Conservation (phyloP, 2,329 filamentous ascomycete genomes). For the Fusarium fracticaudum region DNA sequence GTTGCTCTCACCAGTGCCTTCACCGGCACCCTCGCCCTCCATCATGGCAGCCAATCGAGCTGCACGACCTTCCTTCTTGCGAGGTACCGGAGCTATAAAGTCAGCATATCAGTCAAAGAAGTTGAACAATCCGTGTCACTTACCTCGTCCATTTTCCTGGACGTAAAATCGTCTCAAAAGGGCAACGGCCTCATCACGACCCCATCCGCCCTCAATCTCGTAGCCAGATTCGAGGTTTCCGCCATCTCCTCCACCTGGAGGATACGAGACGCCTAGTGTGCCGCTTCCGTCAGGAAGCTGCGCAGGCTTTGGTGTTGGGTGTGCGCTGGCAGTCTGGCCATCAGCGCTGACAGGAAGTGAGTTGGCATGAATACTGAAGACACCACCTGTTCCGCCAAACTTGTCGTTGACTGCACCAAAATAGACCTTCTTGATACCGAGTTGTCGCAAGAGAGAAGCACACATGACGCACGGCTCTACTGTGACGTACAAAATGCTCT, state of each 20-base stretch:
- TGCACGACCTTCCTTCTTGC: conserved; percentile 66
- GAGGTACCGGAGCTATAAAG: conserved; percentile 58
- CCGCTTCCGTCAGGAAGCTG: conserved; percentile 51
- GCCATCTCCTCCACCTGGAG: conserved; percentile 61
- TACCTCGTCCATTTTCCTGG: conserved; percentile 94
- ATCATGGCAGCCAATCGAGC: conserved; percentile 63
- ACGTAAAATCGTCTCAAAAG: conserved; percentile 94
- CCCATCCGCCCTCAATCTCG: conserved; percentile 86
- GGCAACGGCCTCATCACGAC: conserved; percentile 92
- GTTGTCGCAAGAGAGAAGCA: conserved; percentile 88
- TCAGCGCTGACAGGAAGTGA: conserved; percentile 54
- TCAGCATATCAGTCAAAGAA: background rate
- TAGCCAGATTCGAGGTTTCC: conserved; percentile 81
- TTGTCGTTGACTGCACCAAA: conserved; percentile 97
- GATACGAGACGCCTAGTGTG: conserved; percentile 50
- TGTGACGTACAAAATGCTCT: conserved; percentile 89
- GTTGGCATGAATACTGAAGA: conserved; percentile 83
- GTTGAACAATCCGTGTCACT: conserved; percentile 28
- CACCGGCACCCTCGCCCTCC: conserved; percentile 55
- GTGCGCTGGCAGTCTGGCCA: conserved; percentile 53
- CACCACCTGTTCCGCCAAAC: conserved; percentile 95
- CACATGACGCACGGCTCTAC: conserved; percentile 99
- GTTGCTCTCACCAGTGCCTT: background rate
- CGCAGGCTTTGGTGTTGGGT: conserved; percentile 49
- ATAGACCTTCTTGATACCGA: conserved; percentile 88